Evolutionary conservation across 2,329 filamentous ascomycete species (phyloP), one percentile per base, ranked within the genome.

Genomic region (Verticillium albo-atrum): DNA sequence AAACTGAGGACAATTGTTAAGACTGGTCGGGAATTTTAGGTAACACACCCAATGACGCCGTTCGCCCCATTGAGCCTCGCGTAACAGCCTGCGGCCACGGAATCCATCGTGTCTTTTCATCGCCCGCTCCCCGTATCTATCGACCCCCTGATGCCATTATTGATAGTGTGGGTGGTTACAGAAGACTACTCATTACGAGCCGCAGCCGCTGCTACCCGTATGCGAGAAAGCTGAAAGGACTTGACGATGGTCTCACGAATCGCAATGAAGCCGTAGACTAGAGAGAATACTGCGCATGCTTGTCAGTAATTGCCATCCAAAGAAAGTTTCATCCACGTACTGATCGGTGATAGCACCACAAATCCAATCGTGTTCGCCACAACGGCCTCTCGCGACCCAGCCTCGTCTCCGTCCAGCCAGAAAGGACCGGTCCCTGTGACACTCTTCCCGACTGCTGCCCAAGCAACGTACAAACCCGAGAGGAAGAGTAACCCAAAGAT

Each of bases 261-360:
- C 59, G 74, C 75, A 56, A 79, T 70, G 56, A 83, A 73, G 52
- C 80, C 80, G 61, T 82, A 79, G 70, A 80, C 72, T 65, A 80
- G 72, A 5, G 76, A 71, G 64, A 79, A 82, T 68, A 78, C 81
- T 81, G 56, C 27, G 7, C 52, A 32, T 32, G n/a, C 4, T 14
- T 14, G 42, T 50, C 42, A 50, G 42, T 50, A 20, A 10, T 9
- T 15, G 20, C 14, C 7, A 12, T 12, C 7, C 42, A 23, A 12
- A 50, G 14, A 23, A 23, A 23, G 20, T 14, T 1, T 6, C 54
- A 1, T 47, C n/a, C 17, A 72, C 80, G 75, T 68, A 84, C 81
- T 73, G 58, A 75, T 70, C 4, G 77, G 75, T 10, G 78, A 71
- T 58, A 80, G 63, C 1, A 72, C 63, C 23, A 82, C 67, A 60